Conservation (phyloP, 345 rosid genomes). For the Isatis tinctoria region DNA sequence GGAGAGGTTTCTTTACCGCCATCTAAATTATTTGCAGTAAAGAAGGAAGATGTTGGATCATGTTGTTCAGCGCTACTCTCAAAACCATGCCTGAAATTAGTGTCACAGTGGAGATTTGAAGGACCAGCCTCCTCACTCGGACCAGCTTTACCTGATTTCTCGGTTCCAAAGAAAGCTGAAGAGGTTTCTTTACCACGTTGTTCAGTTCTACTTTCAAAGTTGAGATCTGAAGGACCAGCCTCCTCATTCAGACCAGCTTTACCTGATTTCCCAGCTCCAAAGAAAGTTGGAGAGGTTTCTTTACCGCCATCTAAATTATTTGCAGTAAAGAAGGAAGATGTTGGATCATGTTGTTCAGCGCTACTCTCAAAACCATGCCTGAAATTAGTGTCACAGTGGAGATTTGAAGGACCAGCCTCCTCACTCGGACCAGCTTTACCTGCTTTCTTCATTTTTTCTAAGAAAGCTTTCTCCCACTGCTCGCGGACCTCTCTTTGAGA, state of each 20-base stretch:
- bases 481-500: slow-evolving; percentile 50
- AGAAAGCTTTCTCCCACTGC: slow-evolving; percentile 62
- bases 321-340: slow-evolving; percentile 24
- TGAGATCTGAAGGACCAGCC: slow-evolving; percentile 14
- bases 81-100: slow-evolving; percentile 14
- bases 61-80: slow-evolving; percentile 26
- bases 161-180: no score
- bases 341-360: slow-evolving; percentile 21
- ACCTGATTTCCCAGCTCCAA: slow-evolving; percentile 11
- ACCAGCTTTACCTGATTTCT: slow-evolving; percentile 31
- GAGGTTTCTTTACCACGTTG: no score
- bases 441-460: slow-evolving; percentile 35
- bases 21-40: slow-evolving; percentile 24
- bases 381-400: slow-evolving; percentile 14
- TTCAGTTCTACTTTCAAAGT: slow-evolving; percentile 23
- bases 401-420: slow-evolving; percentile 21
- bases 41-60: slow-evolving; percentile 20
- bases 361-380: slow-evolving; percentile 24
- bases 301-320: slow-evolving; percentile 24
- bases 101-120: slow-evolving; percentile 20
- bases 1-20: slow-evolving; percentile 24
- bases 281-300: slow-evolving; percentile 13
- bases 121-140: slow-evolving; percentile 20
- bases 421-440: slow-evolving; percentile 31
- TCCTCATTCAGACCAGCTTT: slow-evolving; percentile 24